Base-by-base conservation (phyloP, 805 yeast genomes). In the Phaffomyces opuntiae region DNA sequence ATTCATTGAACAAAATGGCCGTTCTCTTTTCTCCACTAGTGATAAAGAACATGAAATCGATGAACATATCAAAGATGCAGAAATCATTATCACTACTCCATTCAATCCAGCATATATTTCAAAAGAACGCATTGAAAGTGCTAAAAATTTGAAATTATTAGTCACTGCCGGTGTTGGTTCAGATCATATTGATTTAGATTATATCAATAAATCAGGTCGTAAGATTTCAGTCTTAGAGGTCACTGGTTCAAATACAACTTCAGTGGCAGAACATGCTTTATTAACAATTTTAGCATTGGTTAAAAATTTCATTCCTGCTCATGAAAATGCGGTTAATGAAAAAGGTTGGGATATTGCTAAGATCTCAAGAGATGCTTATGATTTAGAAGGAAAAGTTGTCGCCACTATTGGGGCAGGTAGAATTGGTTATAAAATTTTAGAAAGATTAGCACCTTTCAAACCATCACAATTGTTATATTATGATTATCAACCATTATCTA, bases 161-260 rank as follows among this genome's bases (percentile, higher is more conserved):
- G 72, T 83, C 54, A 85, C 90, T 41, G 95, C 95, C 9, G 95
- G 93, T 55, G 89, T 85, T 49, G 95, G 95, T 12, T 81, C 88
- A 19, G 93, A 85, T 62, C 93, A 85, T 65, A 72, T 84, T 51
- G 91, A 84, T 59, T 72, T 85, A 56, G 74, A 74, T 53, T 84
- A 84, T 55, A 69, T 68, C 55, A 62, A 67, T 54, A 80, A 87
- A 52, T 77, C 80, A 54, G 80, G 76, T 52, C 68, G 69, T 49
- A 74, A 77, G 50, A 77, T 85, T 57, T 73, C 83, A 16, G 93
- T 85, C 17, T 69, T 80, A 42, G 93, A 85, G 66, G 93, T 85
- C 45, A 85, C 95, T 26, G 91, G 93, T 7, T 82, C 89, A 44
- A 85, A 85, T 61, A 89, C 84, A 41, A 75, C 74, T 21, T 81